Evolutionary conservation across 2,329 filamentous ascomycete species (phyloP).

Genomic region (Penicillium sp.): DNA sequence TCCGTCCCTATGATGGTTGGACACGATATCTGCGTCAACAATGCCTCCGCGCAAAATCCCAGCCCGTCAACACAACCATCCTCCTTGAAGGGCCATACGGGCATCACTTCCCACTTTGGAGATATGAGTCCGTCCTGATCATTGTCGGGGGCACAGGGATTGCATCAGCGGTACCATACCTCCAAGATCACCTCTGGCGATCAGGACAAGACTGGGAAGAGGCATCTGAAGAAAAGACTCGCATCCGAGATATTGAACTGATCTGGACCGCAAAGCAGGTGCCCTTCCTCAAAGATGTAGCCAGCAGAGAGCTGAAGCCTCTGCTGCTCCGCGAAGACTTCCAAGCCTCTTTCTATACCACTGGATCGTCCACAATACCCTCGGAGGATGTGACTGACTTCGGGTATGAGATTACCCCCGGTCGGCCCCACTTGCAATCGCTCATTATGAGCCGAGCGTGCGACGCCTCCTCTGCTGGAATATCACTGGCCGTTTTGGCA

Average conservation of each 20-base stretch:
- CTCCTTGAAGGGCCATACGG: constrained; percentile 56
- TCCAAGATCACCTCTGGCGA: constrained; percentile 34
- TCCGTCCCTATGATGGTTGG: constrained; percentile 55
- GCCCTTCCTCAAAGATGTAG: constrained; percentile 32
- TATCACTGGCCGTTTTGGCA: constrained; percentile 41
- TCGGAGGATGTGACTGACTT: neutral
- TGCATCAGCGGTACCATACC: constrained; percentile 50
- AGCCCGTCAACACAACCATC: constrained; percentile 34
- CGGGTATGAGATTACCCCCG: constrained; percentile 28
- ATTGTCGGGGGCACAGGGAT: constrained; percentile 40
- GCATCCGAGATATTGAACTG: constrained; percentile 31
- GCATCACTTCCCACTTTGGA: constrained; percentile 40
- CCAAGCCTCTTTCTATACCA: constrained; percentile 32
- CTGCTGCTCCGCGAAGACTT: constrained; percentile 33
- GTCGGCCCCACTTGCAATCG: constrained; percentile 41
- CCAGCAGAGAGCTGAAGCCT: constrained; percentile 25
- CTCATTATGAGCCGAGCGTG: constrained; percentile 36
- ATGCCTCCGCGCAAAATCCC: constrained; percentile 30
- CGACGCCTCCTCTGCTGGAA: constrained; percentile 27
- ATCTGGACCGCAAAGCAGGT: constrained; percentile 37
- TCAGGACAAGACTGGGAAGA: constrained; percentile 7
- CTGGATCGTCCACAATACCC: constrained; percentile 5
- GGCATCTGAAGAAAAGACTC: constrained; percentile 15
- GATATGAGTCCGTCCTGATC: constrained; percentile 55
- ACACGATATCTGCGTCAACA: constrained; percentile 47